Conservation (phyloP, 306 rosid species). For the Lotus japonicus region DNA sequence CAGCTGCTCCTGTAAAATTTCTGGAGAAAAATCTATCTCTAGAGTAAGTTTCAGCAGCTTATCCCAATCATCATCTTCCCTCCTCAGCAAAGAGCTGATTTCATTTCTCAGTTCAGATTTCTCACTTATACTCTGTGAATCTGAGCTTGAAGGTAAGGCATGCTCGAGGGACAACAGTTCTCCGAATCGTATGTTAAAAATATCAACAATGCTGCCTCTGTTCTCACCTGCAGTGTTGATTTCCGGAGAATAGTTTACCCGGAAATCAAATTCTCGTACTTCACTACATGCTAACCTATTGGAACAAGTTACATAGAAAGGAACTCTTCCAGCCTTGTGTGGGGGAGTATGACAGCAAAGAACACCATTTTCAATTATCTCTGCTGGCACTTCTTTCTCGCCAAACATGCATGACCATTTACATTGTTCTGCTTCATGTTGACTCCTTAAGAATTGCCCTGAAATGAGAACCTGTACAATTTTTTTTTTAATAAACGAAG, state of each 20-base stretch:
- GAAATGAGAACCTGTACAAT: constrained; percentile 59
- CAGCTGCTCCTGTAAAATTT: constrained; percentile 51
- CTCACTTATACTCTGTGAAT: constrained; percentile 31
- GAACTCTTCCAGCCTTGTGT: constrained; percentile 70
- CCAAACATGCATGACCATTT: constrained; percentile 95
- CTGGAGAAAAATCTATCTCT: constrained; percentile 48
- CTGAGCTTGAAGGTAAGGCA: constrained; percentile 25
- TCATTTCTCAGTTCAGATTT: constrained; percentile 39
- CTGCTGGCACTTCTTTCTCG: constrained; percentile 80
- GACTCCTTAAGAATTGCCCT: constrained; percentile 59
- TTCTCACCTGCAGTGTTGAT: constrained; percentile 23
- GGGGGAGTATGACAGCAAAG: constrained; percentile 71
- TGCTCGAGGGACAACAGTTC: constrained; percentile 36
- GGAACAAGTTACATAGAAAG: constrained; percentile 83
- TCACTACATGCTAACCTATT: constrained; percentile 92
- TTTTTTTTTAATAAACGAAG: neutral
- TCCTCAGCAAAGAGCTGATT: constrained; percentile 53
- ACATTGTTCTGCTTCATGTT: constrained; percentile 42
- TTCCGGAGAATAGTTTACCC: constrained; percentile 29
- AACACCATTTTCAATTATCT: constrained; percentile 54
- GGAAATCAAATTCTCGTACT: constrained; percentile 78
- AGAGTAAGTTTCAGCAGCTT: constrained; percentile 40
- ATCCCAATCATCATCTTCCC: constrained; percentile 56
- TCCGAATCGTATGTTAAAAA: constrained; percentile 40
- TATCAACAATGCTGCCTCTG: constrained; percentile 27